Evolutionary conservation across 306 rosid species (phyloP), one percentile per base, ranked within the genome.

Genomic region (Casuarina cunninghamiana): DNA sequence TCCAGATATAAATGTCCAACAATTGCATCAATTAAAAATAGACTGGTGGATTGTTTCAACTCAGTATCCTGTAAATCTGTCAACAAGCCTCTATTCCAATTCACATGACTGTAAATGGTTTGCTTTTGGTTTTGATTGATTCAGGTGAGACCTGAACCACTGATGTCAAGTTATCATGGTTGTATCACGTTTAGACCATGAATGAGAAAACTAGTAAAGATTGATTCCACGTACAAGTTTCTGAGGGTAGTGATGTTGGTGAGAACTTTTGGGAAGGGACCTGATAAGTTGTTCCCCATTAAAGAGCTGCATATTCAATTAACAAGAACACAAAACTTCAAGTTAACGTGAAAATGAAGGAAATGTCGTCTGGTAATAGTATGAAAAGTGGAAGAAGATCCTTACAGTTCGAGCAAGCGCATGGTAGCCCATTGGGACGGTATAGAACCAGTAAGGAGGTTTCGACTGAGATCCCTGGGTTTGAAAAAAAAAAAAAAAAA

Each of bases 201-300:
- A 49, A 72, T 15, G 43, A 54, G 76, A 71, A 72, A 80, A 75
- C 15, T 42, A 75, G 53, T n/a, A 71, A 8, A 58, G 71, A 75
- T 84, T 72, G n/a, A 19, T 61, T 21, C 69, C 39, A 85, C 97
- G 45, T 88, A 94, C 98, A 94, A 21, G 82, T 92, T 94, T 85
- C 21, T 88, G 85, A 94, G 91, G 77, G 97, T 92, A 84, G 90
- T 89, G 61, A 94, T 90, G 21, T 77, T 87, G 74, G 97, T 86
- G 50, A 94, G 92, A 57, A 81, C 98, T 82, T 82, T 87, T 12
- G 98, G 98, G 78, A 94, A 94, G 69, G 93, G 93, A 44, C 97
- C 98, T 48, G 98, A 92, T 83, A 94, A 85, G 76, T 67, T 87
- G 90, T 89, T 92, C 78, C 98, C 98, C 98, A 92, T 94, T 0